Evolutionary conservation across 23 red algal genomes (phyloP), one percentile per base, ranked within the genome.

Genomic region (Chondrus crispus): DNA sequence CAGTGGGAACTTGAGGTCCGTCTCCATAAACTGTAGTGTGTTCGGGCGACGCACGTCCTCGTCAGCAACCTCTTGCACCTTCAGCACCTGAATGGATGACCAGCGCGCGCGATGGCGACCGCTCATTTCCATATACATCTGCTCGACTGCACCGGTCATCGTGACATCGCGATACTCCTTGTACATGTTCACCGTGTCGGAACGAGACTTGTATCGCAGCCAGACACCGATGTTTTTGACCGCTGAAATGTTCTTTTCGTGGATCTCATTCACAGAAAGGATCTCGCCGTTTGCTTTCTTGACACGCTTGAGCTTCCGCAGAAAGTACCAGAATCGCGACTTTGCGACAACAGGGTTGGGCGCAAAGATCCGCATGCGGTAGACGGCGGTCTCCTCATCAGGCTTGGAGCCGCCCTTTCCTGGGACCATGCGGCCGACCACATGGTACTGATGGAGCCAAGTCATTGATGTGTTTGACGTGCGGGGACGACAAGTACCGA

Each of bases 51-150:
- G 95, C 83, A 95, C 93, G 48, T 96, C 93, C 11, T 89, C 92
- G 33, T 81, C 80, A 29, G 84, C 30, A 46, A 95, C 82, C 60
- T 58, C 74, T 84, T 93, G 40, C 46, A 95, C 97, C 81, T 94
- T 95, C 7, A 99, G 97, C 35, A 99, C 88, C 86, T 93, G 89
- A 87, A 99, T 99, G 18, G 97, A 95, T 9, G 86, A 91, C 91
- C 90, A 95, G 50, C 97, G 97, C 14, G 97, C 97, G 49, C 97
- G 97, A 66, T 99, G 97, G 53, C 94, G 88, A 5, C 97, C 97
- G 63, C 88, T 93, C 97, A 99, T 99, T 35, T 99, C 97, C 94
- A 95, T 95, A 68, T 99, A 99, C 82, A 99, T 96, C 81, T 94
- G 87, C 85, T 99, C 97, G 9, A 99, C 97, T 26, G 97, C 97